Conservation (phyloP, 257 asterid genomes). For the Osmanthus fragrans region DNA sequence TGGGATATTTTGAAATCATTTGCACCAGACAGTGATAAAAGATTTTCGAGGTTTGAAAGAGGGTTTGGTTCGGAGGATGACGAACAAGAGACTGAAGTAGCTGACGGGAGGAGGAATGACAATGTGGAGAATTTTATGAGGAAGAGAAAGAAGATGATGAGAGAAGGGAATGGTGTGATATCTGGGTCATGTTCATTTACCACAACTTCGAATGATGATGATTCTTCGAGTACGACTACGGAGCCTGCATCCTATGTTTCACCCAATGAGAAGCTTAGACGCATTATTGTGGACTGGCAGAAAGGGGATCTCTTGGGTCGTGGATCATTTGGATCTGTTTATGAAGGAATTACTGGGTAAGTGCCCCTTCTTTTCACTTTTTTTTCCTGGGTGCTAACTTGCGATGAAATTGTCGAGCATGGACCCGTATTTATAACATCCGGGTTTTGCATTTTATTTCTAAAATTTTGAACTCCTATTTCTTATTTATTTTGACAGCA, state of each 20-base stretch:
- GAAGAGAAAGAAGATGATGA: conserved; percentile 29
- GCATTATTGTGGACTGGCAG: conserved; percentile 67
- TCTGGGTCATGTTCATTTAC: conserved; percentile 69
- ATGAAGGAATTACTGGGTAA: conserved; percentile 91
- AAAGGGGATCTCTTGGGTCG: conserved; percentile 87
- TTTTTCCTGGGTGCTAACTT: not conserved
- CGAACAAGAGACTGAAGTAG: conserved; percentile 18
- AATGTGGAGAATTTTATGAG: conserved; percentile 32
- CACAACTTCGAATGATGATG: conserved; percentile 74
- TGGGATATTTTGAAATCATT: conserved; percentile 67
- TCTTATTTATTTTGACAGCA: not conserved
- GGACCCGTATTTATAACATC: not conserved
- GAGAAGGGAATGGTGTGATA: conserved; percentile 36
- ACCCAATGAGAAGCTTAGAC: conserved; percentile 57
- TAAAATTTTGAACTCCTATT: not conserved
- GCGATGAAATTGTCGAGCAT: not conserved
- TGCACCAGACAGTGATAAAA: conserved; percentile 44
- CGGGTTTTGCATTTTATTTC: not conserved
- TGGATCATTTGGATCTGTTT: conserved; percentile 95
- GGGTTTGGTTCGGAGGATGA: conserved; percentile 31
- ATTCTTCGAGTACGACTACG: conserved; percentile 78
- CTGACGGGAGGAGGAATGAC: conserved; percentile 25
- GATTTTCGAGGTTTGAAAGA: conserved; percentile 30
- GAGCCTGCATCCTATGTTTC: conserved; percentile 67
- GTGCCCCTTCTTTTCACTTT: conserved; percentile 26